Evolutionary conservation across 1,284 basidiomycete species (phyloP), one percentile per base, ranked within the genome.

Genomic region (Ustilago tritici): DNA sequence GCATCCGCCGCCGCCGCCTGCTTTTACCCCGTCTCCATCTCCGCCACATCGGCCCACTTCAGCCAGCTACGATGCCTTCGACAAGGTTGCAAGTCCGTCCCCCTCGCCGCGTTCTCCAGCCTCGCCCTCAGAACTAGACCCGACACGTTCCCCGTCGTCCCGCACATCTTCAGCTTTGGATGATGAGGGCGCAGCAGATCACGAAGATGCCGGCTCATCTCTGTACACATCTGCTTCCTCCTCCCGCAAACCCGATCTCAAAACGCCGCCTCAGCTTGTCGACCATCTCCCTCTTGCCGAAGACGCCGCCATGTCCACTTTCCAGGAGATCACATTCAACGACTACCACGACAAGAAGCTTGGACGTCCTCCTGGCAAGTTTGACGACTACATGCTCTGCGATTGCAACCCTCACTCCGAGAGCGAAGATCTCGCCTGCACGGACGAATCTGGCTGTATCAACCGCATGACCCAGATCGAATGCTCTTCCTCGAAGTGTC

Each of bases 401-500:
- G 82, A 83, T 56, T 84, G 82, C 70, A 71, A 60, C 35, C 64
- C 72, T 38, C 65, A 64, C 56, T 35, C 58, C 35, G 79, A 80
- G 6, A 65, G 73, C 55, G 49, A 57, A 7, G 57, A 60, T 19
- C 31, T 73, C 23, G 94, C 95, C 7, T 99, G 96, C 87, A 94
- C 94, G n/a, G 90, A 91, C 58, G 89, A 91, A 70, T 94, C 94
- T 28, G 93, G 95, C 87, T 99, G 97, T 87, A 98, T 99, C 89
- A 99, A 99, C 87, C 90, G 95, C 67, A 91, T 98, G 67, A 97
- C 97, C 32, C 95, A 98, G 87, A 94, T 99, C 32, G 96, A 99
- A 87, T 99, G 96, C 88, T 87, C 95, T 28, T 88, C 91, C 17
- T 92, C 90, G 56, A 94, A 97, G 80, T 99, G 96, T 88, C 90